Percentiles rank a stretch among this genome's conserved stretches.
These are phyloP conservation scores for Silybum marianum DNA, from an alignment of 129 eudicot species.

Conservation along the genomic window DNA sequence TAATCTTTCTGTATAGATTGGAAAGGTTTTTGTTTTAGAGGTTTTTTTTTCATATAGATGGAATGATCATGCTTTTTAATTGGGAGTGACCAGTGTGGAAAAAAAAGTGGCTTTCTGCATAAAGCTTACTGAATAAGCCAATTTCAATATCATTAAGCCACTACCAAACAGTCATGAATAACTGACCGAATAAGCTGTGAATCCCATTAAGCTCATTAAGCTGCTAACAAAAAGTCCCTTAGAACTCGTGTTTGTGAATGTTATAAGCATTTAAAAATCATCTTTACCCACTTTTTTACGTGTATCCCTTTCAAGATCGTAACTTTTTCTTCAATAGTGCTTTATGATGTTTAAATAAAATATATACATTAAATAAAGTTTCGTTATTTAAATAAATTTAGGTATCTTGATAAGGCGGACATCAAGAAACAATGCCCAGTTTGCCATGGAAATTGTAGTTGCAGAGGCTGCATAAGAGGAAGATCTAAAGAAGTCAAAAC, in stretches of 20 bases:
- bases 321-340: neutral
- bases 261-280: neutral
- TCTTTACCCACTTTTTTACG: neutral
- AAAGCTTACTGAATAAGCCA: no score
- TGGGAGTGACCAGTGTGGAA: no score
- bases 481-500: slow-evolving; percentile 40
- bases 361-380: neutral
- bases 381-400: slow-evolving; percentile 35
- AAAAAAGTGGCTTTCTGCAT: no score
- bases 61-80: no score
- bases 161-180: no score
- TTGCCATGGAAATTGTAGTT: slow-evolving; percentile 71
- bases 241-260: neutral
- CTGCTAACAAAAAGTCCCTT: neutral
- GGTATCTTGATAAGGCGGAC: slow-evolving; percentile 67
- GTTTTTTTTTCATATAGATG: no score
- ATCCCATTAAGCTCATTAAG: no score
- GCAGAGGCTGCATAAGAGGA: slow-evolving; percentile 57
- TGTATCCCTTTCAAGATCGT: neutral
- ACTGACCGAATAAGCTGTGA: no score
- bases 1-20: no score
- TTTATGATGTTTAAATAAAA: neutral
- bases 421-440: slow-evolving; percentile 70
- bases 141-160: no score
- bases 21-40: no score